These are phyloP conservation scores for Berkeleyomyces basicola DNA, from an alignment of 2,329 filamentous ascomycete species.

Conservation along the genomic window DNA sequence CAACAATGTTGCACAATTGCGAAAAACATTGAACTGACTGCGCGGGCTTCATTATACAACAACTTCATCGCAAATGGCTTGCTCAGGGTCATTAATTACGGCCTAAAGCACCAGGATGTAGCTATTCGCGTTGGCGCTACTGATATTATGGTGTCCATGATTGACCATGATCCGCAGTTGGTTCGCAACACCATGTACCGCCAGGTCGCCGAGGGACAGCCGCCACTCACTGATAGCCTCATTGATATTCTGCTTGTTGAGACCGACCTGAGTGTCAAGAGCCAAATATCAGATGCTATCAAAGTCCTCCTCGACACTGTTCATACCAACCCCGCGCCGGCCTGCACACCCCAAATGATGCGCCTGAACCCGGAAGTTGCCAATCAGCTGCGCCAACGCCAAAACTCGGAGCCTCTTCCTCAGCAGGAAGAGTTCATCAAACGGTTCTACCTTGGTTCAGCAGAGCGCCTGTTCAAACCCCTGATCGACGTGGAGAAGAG, in stretches of 20 bases:
- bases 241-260: constrained; percentile 86
- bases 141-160: constrained; percentile 82
- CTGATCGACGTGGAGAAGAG: constrained; percentile 62
- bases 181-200: constrained; percentile 87
- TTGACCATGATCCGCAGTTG: constrained; percentile 90
- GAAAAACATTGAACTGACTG: constrained; percentile 79
- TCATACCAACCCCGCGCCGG: constrained; percentile 18
- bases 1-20: constrained; percentile 90
- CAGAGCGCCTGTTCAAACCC: constrained; percentile 70
- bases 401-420: constrained; percentile 36
- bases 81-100: constrained; percentile 79
- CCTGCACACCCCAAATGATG: constrained; percentile 16
- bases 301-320: constrained; percentile 73
- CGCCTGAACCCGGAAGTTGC: constrained; percentile 18
- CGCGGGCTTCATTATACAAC: constrained; percentile 65
- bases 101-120: constrained; percentile 70
- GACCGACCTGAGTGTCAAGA: constrained; percentile 84
- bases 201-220: constrained; percentile 72
- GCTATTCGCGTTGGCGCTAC: constrained; percentile 80
- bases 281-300: constrained; percentile 86
- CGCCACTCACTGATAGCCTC: constrained; percentile 75
- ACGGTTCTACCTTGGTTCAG: constrained; percentile 78
- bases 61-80: constrained; percentile 83
- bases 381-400: constrained; percentile 28
- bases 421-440: constrained; percentile 76